Conservation (phyloP, 768 basidiomycete genomes). For the Lepiota venenata region DNA sequence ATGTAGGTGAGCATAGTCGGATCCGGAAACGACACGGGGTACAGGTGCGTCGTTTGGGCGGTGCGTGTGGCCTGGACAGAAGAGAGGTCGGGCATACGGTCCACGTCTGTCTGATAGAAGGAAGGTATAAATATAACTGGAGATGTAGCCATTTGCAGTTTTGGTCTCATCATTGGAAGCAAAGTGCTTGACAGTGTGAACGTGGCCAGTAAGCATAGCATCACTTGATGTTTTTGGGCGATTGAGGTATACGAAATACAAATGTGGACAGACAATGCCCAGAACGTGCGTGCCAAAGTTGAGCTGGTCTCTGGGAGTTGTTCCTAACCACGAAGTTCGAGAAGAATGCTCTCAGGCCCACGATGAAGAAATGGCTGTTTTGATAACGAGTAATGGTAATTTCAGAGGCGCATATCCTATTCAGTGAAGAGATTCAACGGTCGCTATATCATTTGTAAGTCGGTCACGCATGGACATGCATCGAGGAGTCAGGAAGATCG, state of each 20-base stretch:
- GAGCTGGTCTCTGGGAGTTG: not conserved
- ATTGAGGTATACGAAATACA: not conserved
- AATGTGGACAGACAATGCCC: not conserved
- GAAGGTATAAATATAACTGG: not conserved
- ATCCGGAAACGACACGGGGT: not conserved
- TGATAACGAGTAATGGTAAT: not conserved
- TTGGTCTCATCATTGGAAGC: not conserved
- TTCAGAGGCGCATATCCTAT: not conserved
- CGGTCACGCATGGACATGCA: constrained; percentile 2
- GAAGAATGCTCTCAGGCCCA: not conserved
- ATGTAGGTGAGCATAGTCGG: not conserved
- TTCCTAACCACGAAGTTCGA: not conserved
- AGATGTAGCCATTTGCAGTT: not conserved
- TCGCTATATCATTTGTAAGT: constrained; percentile 5
- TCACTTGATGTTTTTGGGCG: not conserved
- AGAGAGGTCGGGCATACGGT: not conserved
- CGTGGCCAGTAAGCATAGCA: not conserved
- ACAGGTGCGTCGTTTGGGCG: not conserved
- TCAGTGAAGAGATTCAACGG: not conserved
- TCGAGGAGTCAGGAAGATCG: constrained; percentile 5
- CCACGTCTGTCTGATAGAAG: constrained; percentile 4
- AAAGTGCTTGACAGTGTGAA: not conserved
- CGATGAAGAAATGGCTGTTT: not conserved
- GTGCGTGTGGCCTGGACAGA: not conserved
- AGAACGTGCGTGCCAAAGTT: not conserved